These are phyloP conservation scores for Pseudopediastrum boryanum DNA, from an alignment of 139 green algal species.

Conservation along the genomic window DNA sequence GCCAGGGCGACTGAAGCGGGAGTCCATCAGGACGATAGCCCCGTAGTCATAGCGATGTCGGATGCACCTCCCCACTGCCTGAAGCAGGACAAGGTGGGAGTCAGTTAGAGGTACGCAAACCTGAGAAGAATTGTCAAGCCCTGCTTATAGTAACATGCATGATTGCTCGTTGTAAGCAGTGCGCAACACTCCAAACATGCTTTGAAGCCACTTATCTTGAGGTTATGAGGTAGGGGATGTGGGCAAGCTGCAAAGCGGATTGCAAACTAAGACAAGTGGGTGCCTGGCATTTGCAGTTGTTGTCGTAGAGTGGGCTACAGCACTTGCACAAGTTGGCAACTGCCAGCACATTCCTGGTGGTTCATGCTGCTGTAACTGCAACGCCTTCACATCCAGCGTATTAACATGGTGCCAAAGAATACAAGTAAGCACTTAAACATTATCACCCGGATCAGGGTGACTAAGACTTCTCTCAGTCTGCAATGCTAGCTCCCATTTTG, in stretches of 20 bases:
- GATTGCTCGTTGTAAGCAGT: neutral
- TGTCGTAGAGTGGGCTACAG: no score
- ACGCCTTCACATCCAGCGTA: no score
- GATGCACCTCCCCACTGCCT: slow-evolving; percentile 93
- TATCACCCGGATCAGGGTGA: neutral
- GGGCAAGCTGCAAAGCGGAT: neutral
- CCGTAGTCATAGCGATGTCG: slow-evolving; percentile 92
- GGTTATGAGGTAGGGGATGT: neutral
- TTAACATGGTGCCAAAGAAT: neutral
- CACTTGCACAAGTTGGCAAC: no score
- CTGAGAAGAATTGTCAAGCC: no score
- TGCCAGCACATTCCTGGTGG: no score
- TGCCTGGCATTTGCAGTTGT: no score
- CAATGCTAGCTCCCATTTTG: neutral
- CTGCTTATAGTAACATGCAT: no score
- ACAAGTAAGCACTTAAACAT: neutral
- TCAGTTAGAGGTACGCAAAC: neutral
- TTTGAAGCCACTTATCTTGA: neutral
- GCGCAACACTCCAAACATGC: neutral
- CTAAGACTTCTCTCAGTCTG: neutral
- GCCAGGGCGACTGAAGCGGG: slow-evolving; percentile 65
- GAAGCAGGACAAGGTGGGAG: neutral
- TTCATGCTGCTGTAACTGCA: no score
- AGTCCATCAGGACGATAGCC: slow-evolving; percentile 93
- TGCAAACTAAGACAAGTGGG: neutral